phyloP scores from a whole-genome alignment of 2,329 filamentous ascomycete species.

The Talaromyces sp. region DNA sequence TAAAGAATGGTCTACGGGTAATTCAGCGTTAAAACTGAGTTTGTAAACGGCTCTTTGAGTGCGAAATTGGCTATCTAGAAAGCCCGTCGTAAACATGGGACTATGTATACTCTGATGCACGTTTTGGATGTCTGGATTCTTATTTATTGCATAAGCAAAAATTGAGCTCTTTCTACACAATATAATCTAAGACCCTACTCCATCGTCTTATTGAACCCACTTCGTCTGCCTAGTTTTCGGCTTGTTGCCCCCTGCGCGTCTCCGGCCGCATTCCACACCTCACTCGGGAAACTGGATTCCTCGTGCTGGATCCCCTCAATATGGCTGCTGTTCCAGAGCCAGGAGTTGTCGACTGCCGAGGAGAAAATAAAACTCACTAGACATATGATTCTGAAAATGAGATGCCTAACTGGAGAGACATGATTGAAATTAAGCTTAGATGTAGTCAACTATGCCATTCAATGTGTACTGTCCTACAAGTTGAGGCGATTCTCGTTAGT shows the following conservation, averaged over 20 bases:
- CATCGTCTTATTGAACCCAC: background rate
- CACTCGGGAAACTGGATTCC: conserved; percentile 8
- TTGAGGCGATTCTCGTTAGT: background rate
- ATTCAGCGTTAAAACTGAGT: background rate
- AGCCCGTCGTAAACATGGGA: background rate
- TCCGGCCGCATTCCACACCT: conserved; percentile 4
- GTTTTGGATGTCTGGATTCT: background rate
- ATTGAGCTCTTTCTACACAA: background rate
- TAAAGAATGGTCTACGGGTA: background rate
- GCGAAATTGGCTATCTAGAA: background rate
- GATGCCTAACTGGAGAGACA: background rate
- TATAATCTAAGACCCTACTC: background rate
- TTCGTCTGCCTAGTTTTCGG: background rate
- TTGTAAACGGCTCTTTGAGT: background rate
- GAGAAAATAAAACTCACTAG: background rate
- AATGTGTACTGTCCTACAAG: background rate
- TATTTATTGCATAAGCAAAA: background rate
- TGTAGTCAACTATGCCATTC: background rate
- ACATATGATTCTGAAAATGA: background rate
- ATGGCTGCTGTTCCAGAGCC: background rate
- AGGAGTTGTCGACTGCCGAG: background rate
- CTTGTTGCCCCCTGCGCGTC: background rate
- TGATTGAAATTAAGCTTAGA: background rate
- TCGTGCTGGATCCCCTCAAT: background rate
- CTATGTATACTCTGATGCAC: background rate